These are phyloP conservation scores for Mycena sanguinolenta DNA, from an alignment of 768 basidiomycete genomes.

Conservation along the genomic window DNA sequence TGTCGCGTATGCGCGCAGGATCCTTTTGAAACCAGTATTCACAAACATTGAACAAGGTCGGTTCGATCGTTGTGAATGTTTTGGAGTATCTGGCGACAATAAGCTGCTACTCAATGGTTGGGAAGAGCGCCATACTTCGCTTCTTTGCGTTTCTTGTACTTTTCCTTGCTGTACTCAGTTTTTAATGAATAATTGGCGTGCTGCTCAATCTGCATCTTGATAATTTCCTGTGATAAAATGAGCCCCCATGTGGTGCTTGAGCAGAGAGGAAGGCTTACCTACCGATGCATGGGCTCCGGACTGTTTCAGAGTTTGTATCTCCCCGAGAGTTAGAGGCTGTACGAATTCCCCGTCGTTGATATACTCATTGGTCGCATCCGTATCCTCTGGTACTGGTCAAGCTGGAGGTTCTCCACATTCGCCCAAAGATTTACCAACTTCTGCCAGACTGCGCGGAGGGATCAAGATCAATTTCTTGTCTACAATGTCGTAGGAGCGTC, in stretches of 20 bases:
- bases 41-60: slow-evolving; percentile 88
- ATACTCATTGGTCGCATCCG: slow-evolving; percentile 95
- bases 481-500: slow-evolving; percentile 88
- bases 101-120: background rate
- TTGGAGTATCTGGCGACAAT: slow-evolving; percentile 79
- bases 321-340: slow-evolving; percentile 84
- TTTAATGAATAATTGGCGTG: slow-evolving; percentile 94
- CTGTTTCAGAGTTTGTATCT: slow-evolving; percentile 87
- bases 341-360: slow-evolving; percentile 91
- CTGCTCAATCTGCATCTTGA: slow-evolving; percentile 92
- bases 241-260: slow-evolving; percentile 8
- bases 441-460: slow-evolving; percentile 75
- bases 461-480: slow-evolving; percentile 76
- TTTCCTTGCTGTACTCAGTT: slow-evolving; percentile 98
- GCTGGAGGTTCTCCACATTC: background rate
- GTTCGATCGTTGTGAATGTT: slow-evolving; percentile 87
- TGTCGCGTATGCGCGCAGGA: slow-evolving; percentile 82
- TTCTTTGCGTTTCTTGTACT: slow-evolving; percentile 96
- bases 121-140: slow-evolving; percentile 77
- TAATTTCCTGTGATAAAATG: slow-evolving; percentile 80
- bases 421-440: slow-evolving; percentile 74
- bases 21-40: slow-evolving; percentile 92
- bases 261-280: slow-evolving; percentile 41
- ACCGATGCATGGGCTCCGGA: slow-evolving; percentile 86
- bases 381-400: slow-evolving; percentile 78